A percentile compares a stretch with the other conserved stretches of the same genome.
phyloP scores from a whole-genome alignment of 768 basidiomycete genomes.

The Rhodosporidiobolus sp. region DNA sequence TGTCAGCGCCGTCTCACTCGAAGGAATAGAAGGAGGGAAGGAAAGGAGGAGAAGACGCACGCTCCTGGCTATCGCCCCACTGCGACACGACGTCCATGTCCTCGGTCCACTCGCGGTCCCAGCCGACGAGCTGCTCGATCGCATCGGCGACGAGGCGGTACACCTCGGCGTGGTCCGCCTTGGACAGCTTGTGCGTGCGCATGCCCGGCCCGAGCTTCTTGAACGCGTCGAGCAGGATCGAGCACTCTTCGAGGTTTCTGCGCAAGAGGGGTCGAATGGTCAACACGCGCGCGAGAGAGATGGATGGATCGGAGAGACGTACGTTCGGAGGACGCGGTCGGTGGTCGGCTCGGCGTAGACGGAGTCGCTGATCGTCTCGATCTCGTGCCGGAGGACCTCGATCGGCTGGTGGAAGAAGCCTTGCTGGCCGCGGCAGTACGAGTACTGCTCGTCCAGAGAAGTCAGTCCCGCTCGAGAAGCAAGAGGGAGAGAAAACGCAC shows the following conservation, averaged over 20 bases:
- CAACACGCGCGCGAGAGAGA: too few relatives aligned
- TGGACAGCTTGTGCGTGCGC: background rate
- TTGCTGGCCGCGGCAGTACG: constrained; percentile 18
- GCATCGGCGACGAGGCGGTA: constrained; percentile 1
- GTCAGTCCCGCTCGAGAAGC: background rate
- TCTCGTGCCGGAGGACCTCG: constrained; percentile 9
- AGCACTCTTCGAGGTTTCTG: constrained; percentile 32
- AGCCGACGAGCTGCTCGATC: constrained; percentile 9
- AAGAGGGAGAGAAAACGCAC: constrained; percentile 11
- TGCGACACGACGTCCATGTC: constrained; percentile 13
- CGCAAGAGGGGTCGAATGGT: background rate
- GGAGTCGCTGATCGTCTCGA: constrained; percentile 19
- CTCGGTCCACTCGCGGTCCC: constrained; percentile 4
- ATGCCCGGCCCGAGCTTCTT: constrained; percentile 23
- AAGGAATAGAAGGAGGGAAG: too few relatives aligned
- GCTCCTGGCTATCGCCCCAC: constrained; percentile 24
- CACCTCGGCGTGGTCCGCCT: background rate
- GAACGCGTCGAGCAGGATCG: constrained; percentile 18
- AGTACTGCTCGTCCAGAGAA: constrained; percentile 8
- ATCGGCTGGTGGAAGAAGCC: constrained; percentile 4
- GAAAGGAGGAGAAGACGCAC: background rate
- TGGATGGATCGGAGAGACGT: background rate
- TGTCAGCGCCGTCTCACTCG: background rate
- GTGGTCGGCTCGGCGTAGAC: constrained; percentile 4
- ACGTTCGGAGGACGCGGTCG: constrained; percentile 28